Base-by-base conservation (phyloP, 345 rosid genomes). In the Sapria himalayana region DNA sequence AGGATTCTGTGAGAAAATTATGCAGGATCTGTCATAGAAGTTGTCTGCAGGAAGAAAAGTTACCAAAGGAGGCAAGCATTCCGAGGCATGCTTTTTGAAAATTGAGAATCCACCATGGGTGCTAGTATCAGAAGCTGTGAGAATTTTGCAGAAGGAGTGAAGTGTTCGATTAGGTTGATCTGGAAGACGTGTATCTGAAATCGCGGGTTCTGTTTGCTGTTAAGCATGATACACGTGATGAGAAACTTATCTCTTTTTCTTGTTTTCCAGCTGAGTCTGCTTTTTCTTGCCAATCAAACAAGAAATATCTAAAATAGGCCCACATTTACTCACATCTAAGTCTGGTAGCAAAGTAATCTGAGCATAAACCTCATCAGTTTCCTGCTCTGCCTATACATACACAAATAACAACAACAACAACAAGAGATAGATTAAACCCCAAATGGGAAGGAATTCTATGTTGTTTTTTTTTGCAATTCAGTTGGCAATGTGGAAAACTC, bases 81-180 rank as follows among this genome's bases (percentile, higher is more conserved):
- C 94, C 0, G 74, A 73, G 0, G 97, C 97, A 35, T 86, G 94
- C 46, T 71, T 81, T 51, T 92, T 62, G 10, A 86, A 70, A 54
- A 86, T 89, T 47, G 94, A 86, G 61, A 86, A 81, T 5, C 97
- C 97, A 13, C 97, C 97, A 31, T 86, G 94, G 29, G 97, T 86
- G 69, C 97, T 86, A 13, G 97, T 86, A 56, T 86, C 97, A 12
- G 97, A 81, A 3, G 97, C 97, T 2, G 97, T 86, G 44, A 86
- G 59, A 50, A 78, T 85, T 64, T 86, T 86, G 67, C 76, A 62
- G 59, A 86, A 86, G 5, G 85, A 72, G 58, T 72, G 73, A 52
- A 81, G 62, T 7, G 64, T 54, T 21, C 61, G 72, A 47, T 57
- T 70, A 42, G 57, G 60, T 1, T 46, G 45, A 46, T 78, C 78